These are phyloP conservation scores for Grosmannia serpens DNA, from an alignment of 2,329 filamentous ascomycete species.

Conservation along the genomic window DNA sequence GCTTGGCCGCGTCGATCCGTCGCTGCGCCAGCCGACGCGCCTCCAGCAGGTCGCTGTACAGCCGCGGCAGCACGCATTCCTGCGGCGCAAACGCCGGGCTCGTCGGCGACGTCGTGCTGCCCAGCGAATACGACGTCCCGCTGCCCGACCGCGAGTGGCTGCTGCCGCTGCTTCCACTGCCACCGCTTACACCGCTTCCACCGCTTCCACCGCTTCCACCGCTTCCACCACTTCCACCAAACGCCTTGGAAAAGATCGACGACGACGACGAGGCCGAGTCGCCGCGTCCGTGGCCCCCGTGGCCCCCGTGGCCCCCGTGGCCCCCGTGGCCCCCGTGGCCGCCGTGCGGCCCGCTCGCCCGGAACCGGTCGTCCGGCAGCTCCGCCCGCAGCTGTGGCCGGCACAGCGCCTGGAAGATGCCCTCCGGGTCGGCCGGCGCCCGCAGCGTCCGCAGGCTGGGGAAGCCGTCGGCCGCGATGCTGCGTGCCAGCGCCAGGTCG, in stretches of 20 bases:
- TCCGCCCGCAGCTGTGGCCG: constrained; percentile 46
- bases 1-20: constrained; percentile 47
- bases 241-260: not conserved
- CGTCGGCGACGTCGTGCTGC: not conserved
- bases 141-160: not conserved
- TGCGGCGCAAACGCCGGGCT: not conserved
- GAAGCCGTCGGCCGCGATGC: constrained; percentile 51
- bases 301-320: too few relatives aligned
- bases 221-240: not conserved
- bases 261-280: constrained; percentile 1
- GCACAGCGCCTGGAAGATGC: constrained; percentile 58
- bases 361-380: constrained; percentile 36
- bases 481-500: constrained; percentile 51
- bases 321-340: too few relatives aligned
- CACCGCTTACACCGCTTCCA: not conserved
- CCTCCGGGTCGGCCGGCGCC: constrained; percentile 57
- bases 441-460: constrained; percentile 49
- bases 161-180: not conserved
- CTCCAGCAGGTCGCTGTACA: constrained; percentile 27
- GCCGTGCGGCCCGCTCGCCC: not conserved
- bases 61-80: not conserved
- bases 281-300: not conserved
- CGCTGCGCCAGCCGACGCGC: constrained; percentile 54
- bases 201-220: not conserved
- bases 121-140: not conserved